phyloP scores from a whole-genome alignment of 2,329 filamentous ascomycete genomes.

The Dissoconium aciculare region DNA sequence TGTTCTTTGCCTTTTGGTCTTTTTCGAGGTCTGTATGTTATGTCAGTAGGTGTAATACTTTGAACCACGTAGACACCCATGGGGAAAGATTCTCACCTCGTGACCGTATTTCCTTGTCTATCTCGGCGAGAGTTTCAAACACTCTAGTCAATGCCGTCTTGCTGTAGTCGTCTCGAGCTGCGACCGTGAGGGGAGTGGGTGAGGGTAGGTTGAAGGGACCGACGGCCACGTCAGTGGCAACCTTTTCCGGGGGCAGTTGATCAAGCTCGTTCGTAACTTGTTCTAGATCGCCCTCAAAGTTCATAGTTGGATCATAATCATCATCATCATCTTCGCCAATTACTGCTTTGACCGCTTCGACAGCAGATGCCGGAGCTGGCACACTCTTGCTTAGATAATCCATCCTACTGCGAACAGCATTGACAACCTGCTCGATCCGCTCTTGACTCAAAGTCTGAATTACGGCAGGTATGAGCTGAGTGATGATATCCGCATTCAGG shows the following conservation, averaged over 20 bases:
- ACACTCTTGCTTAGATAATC: conserved; percentile 24
- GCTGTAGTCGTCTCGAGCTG: conserved; percentile 58
- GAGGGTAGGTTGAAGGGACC: conserved; percentile 66
- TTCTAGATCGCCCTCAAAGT: conserved; percentile 59
- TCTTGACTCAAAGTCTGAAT: conserved; percentile 56
- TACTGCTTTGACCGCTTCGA: conserved; percentile 21
- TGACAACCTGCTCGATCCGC: conserved; percentile 57
- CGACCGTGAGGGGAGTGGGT: conserved; percentile 56
- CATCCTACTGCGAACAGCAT: conserved; percentile 36
- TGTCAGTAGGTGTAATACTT: too few species aligned
- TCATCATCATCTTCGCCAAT: conserved; percentile 54
- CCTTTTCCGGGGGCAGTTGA: conserved; percentile 38
- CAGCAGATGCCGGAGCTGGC: conserved; percentile 16
- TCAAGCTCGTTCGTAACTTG: conserved; percentile 67
- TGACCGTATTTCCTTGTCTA: conserved; percentile 47
- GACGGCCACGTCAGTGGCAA: conserved; percentile 38
- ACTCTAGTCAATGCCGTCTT: conserved; percentile 61
- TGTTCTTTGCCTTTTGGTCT: conserved; percentile 36
- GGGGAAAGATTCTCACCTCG: conserved; percentile 40
- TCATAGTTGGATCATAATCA: conserved; percentile 82
- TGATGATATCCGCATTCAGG: conserved; percentile 59
- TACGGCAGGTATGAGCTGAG: conserved; percentile 68
- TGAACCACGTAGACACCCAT: too few species aligned
- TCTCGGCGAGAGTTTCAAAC: conserved; percentile 58
- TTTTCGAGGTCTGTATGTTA: neutral